A percentile compares a stretch with the other conserved stretches of the same genome.
Conservation (phyloP, 371 early-diverging fungal species). For the Choanephora cucurbitarum region DNA sequence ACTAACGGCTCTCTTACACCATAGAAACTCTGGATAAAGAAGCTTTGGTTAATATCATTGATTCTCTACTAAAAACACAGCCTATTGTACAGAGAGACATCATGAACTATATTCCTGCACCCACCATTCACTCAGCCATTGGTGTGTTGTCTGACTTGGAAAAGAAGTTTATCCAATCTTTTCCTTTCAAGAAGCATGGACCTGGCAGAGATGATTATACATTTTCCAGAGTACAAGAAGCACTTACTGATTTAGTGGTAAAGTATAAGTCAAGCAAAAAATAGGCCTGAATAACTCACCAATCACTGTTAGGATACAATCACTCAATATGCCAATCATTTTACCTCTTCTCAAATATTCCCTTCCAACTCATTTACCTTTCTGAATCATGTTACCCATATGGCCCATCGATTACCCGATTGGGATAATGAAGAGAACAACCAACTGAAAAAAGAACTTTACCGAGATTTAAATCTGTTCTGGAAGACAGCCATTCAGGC, state of each 20-base stretch:
- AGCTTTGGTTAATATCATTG: conserved; percentile 75
- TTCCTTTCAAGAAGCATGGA: conserved; percentile 86
- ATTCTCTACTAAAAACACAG: conserved; percentile 69
- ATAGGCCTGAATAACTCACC: background rate
- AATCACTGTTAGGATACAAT: conserved; percentile 62
- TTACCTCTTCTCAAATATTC: conserved; percentile 70
- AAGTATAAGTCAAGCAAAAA: conserved; percentile 9
- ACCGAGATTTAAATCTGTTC: conserved; percentile 69
- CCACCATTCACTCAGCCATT: conserved; percentile 80
- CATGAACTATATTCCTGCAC: conserved; percentile 80
- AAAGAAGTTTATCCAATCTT: conserved; percentile 70
- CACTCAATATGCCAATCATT: conserved; percentile 83
- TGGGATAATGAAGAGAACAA: conserved; percentile 82
- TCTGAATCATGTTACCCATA: conserved; percentile 74
- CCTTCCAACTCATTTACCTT: conserved; percentile 77
- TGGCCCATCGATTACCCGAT: conserved; percentile 77
- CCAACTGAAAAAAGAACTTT: conserved; percentile 62
- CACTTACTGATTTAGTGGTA: conserved; percentile 72
- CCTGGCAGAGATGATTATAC: conserved; percentile 85
- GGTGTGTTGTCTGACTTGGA: conserved; percentile 69
- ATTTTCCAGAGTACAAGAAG: conserved; percentile 82
- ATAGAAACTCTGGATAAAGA: conserved; percentile 71
- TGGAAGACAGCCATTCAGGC: conserved; percentile 80
- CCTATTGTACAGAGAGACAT: conserved; percentile 74
- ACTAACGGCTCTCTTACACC: too few relatives aligned